Base-by-base conservation (phyloP, 345 rosid species). In the Erucastrum elatum region DNA sequence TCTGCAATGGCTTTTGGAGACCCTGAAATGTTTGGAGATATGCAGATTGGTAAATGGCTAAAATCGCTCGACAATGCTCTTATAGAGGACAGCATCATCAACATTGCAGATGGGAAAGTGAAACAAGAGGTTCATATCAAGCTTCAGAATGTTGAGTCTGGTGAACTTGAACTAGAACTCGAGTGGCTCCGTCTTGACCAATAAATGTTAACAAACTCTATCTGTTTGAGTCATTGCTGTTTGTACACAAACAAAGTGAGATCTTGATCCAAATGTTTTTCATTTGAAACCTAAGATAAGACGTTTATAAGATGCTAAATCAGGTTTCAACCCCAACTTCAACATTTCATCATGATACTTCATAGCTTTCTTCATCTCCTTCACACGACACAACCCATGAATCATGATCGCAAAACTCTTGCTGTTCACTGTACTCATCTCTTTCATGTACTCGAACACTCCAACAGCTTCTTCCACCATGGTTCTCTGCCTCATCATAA, bases 11-110 rank as follows among this genome's bases (percentile, higher is more conserved):
- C 96, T 9, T 93, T 76, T 46, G 97, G 99, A 15, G 90, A 93
- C 72, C 93, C 98, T 0, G 92, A 86, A 75, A 90, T 90, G 96
- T 93, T 89, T 70, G 94, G 90, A 66, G 77, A 93, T 64, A 93
- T 96, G 97, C 98, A 96, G 84, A 95, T 95, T 1, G 98, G 98
- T 5, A 96, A 96, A 79, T 96, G 98, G 98, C 67, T 96, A 71
- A 88, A 93, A 81, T 89, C 99, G 2, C 29, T 84, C 0, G 97
- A 93, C 82, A 96, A 93, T 44, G 98, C 98, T 8, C 95, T 96
- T n/a, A 21, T 90, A 27, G 90, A 87, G 2, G 99, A 96, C 74
- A 91, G 97, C 86, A 84, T 77, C 13, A 87, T 93, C 71, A 91
- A 93, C 87, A 96, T 96, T 64, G 79, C 87, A 4, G 96, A 96